Conservation (phyloP, 805 yeast genomes). For the Nakazawaea holstii region DNA sequence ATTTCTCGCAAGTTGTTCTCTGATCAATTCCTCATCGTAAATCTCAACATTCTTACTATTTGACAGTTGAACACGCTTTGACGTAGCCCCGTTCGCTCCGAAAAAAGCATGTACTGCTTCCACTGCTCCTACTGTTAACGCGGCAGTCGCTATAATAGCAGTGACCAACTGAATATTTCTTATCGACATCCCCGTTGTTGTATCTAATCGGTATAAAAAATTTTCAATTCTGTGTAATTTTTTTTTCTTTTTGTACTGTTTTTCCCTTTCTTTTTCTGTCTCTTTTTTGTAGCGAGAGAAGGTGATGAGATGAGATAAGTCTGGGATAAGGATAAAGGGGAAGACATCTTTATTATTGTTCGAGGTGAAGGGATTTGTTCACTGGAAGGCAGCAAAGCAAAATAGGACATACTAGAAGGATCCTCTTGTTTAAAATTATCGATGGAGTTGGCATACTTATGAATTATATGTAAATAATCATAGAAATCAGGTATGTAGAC, state of each 20-base stretch:
- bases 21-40: constrained; percentile 65
- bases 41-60: constrained; percentile 2
- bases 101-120: constrained; percentile 29
- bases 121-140: constrained; percentile 28
- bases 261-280: neutral
- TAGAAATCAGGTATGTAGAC: too few relatives aligned
- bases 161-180: neutral
- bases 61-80: neutral
- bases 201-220: neutral
- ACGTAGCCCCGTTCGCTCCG: neutral
- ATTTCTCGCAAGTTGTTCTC: constrained; percentile 91
- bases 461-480: too few relatives aligned
- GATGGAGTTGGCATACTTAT: too few relatives aligned
- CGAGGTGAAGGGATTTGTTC: too few relatives aligned
- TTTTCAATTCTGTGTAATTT: neutral
- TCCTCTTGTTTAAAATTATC: too few relatives aligned
- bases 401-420: neutral
- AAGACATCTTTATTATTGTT: too few relatives aligned
- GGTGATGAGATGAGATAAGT: neutral
- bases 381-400: too few relatives aligned
- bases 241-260: neutral
- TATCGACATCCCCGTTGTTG: neutral
- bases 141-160: constrained; percentile 26
- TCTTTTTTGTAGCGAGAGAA: neutral
- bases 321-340: neutral